Evolutionary conservation across 2,329 filamentous ascomycete species (phyloP), one percentile per base, ranked within the genome.

Genomic region (Madurella mycetomatis): DNA sequence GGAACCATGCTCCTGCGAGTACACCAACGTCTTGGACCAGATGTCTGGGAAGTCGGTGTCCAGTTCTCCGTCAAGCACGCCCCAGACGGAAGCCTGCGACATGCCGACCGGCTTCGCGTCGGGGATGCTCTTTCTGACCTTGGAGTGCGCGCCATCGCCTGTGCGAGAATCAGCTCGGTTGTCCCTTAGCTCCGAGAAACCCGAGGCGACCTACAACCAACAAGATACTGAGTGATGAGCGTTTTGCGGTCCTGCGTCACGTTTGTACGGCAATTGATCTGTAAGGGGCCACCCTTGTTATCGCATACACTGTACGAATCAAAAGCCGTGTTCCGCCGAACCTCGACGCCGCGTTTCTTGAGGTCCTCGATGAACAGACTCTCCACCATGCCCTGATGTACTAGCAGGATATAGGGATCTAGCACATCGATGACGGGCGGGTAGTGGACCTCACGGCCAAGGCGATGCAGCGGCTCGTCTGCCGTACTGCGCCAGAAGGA

Each of bases 321-420:
- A 57, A 89, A 90, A 5, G 79, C 77, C 13, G 81, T 84, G 61
- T 83, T 86, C 57, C 87, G 76, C 52, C 76, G 76, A 19, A 90
- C 85, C 41, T 79, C 75, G 15, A 83, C 73, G 13, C 85, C 85
- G 46, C 86, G 77, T 62, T 83, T 80, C 60, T 75, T 75, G 68
- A 90, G 76, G 63, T 90, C 87, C 9, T 87, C 77, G 49, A 89
- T 79, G 62, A 91, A 84, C 2, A 87, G 69, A 45, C 81, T 80
- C 69, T 90, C 87, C 0, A 90, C 79, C 80, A 90, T 88, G 46
- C 87, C 87, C 69, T 91, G 87, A 65, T 90, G 87, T 16, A 81
- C 79, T 17, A 83, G 72, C 57, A 82, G 70, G 56, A 83, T 80
- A 58, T 80, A 83, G 13, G 78, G 77, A 57, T 81, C 77, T 49